A percentile compares a stretch with the other conserved stretches of the same genome.
Evolutionary conservation across 2,329 filamentous ascomycete genomes (phyloP).

Genomic region (Nemania sp.): DNA sequence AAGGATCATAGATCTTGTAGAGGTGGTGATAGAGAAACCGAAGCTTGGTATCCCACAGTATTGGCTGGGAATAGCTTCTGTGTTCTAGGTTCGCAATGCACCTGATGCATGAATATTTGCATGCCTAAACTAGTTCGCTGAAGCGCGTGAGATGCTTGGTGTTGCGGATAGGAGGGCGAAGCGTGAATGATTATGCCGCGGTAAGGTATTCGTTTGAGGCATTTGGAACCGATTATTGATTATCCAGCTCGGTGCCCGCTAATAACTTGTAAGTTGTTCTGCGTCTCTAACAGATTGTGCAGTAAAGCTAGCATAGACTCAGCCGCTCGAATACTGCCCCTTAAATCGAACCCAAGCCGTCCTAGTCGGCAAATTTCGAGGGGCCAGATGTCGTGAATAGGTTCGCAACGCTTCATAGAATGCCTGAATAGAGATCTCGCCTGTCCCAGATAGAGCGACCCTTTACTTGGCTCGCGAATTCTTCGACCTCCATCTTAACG

Average conservation of each 20-base stretch:
- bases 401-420: conserved; percentile 9
- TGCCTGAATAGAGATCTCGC: conserved; percentile 40
- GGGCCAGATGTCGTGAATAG: background rate
- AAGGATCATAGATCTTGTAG: background rate
- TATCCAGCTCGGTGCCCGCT: too few relatives aligned
- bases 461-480: conserved; percentile 70
- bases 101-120: background rate
- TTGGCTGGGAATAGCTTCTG: background rate
- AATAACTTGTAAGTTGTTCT: too few relatives aligned
- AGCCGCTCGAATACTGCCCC: too few relatives aligned
- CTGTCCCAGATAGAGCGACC: conserved; percentile 45
- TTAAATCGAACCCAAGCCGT: too few relatives aligned
- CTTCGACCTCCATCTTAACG: conserved; percentile 87
- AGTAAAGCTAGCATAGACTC: too few relatives aligned
- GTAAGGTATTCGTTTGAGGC: background rate
- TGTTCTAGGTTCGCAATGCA: background rate
- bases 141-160: background rate
- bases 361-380: background rate
- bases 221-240: too few relatives aligned
- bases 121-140: background rate
- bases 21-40: background rate
- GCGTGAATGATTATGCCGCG: background rate
- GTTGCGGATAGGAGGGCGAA: background rate
- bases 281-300: too few relatives aligned
- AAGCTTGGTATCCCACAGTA: background rate